Evolutionary conservation across 2,329 filamentous ascomycete species (phyloP).

Genomic region (Stemphylium vesicarium): DNA sequence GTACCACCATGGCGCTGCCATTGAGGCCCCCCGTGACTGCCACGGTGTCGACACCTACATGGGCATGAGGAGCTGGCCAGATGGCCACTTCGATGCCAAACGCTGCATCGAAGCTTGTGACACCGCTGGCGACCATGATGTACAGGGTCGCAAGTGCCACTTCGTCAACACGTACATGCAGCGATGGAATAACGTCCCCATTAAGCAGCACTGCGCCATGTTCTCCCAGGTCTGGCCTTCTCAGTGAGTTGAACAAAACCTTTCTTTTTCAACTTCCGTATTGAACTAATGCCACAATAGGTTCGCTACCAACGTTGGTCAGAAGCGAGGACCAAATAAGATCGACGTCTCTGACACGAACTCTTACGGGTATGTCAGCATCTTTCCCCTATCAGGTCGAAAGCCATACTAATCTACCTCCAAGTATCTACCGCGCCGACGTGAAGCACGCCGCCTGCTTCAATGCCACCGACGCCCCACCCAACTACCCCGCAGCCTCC

Average conservation of each 20-base stretch:
- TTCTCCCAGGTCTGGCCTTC: constrained; percentile 12
- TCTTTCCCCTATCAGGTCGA: no score
- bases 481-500: no score
- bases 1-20: constrained; percentile 27
- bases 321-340: background rate
- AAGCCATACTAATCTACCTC: background rate
- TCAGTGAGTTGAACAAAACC: background rate
- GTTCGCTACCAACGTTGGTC: constrained; percentile 15
- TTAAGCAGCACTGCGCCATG: constrained; percentile 36
- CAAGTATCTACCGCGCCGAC: background rate
- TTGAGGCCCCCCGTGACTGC: constrained; percentile 42
- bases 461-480: no score
- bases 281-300: background rate
- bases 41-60: constrained; percentile 33
- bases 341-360: constrained; percentile 5
- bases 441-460: constrained; percentile 2
- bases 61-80: constrained; percentile 23
- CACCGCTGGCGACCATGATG: constrained; percentile 14
- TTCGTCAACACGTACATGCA: constrained; percentile 46
- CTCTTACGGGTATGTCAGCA: constrained; percentile 3
- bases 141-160: constrained; percentile 26
- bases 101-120: constrained; percentile 40
- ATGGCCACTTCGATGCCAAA: constrained; percentile 37
- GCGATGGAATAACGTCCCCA: constrained; percentile 26
- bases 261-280: background rate